Evolutionary conservation across 2,329 filamentous ascomycete genomes (phyloP), one percentile per base, ranked within the genome.

Genomic region (Sarocladium strictum): DNA sequence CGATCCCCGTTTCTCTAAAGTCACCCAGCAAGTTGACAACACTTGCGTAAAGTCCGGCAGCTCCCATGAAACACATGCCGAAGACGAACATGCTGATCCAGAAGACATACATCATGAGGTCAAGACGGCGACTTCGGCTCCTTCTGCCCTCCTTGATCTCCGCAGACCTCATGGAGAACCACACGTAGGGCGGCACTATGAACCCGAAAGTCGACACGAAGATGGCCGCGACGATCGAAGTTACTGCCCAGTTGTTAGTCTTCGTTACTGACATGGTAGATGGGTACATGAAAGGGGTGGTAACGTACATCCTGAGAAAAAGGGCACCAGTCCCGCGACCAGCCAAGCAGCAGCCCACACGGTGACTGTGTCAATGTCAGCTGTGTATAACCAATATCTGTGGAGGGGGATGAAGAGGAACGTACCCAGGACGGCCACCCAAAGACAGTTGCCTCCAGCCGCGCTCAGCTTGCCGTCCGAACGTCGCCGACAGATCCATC

Each of bases 151-250:
- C 26, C 1, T 21, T 47, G 38, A 27, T 5, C 7, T 55, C 54
- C 5, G 45, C 54, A 29, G 19, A 23, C 6, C 33, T 45, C 55
- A 56, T 56, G 11, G 24, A 43, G 38, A 56, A 47, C 51, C 50
- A 54, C n/a, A 33, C n/a, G 32, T 43, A 45, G 6, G 38, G 40
- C 33, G 52, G 53, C 12, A 54, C 24, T 37, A 54, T 24, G 19
- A 41, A 56, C 9, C 55, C 55, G n/a, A 56, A 56, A 12, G 49
- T 21, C 4, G 52, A 49, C 5, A 50, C 53, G 27, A 56, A 56
- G 11, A 52, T 21, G 7, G 55, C 52, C 2, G 45, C 55, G 11
- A 56, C 45, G 19, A 56, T 40, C 15, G 55, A 53, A 5, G 53
- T 53, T 33, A 56, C 55, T 56, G 17, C 7, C 12, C 7, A 32